Evolutionary conservation across 495 filamentous ascomycete genomes (phyloP).

Genomic region (Penicillium egyptiacum): DNA sequence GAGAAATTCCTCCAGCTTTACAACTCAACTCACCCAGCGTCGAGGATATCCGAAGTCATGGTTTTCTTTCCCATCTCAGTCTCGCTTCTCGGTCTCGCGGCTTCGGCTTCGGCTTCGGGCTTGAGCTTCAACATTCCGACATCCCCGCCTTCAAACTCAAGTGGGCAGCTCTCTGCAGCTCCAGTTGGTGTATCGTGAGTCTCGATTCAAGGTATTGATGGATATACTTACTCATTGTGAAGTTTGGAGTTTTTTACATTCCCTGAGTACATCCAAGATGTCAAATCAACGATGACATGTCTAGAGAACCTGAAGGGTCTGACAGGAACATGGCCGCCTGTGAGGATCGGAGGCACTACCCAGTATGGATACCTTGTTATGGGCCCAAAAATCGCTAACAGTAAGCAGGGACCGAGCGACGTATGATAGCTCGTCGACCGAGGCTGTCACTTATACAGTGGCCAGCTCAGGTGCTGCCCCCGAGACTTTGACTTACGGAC

Average conservation of each 20-base stretch:
- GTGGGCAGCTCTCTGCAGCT: conserved; percentile 24
- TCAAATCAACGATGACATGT: conserved; percentile 54
- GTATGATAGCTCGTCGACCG: conserved; percentile 50
- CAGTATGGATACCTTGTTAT: conserved; percentile 28
- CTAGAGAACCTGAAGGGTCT: conserved; percentile 54
- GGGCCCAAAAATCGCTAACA: not conserved
- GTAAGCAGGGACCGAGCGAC: conserved; percentile 48
- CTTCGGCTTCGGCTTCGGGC: conserved; percentile 4
- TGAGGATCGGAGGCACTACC: conserved; percentile 61
- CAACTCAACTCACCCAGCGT: not conserved
- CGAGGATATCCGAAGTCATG: not conserved
- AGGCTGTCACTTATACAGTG: conserved; percentile 58
- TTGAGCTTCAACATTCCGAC: conserved; percentile 18
- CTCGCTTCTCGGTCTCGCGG: conserved; percentile 1
- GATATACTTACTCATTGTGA: not conserved
- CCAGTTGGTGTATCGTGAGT: conserved; percentile 57
- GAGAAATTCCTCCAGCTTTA: not conserved
- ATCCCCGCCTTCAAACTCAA: conserved; percentile 19
- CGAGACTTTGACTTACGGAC: conserved; percentile 54
- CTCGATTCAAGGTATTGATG: not conserved
- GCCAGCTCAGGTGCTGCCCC: conserved; percentile 53
- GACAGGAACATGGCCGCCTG: conserved; percentile 55
- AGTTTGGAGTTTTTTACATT: conserved; percentile 62
- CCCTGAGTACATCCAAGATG: conserved; percentile 57
- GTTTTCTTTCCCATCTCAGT: not conserved